Conservation (phyloP, 805 yeast species). For the Ogataea pini region DNA sequence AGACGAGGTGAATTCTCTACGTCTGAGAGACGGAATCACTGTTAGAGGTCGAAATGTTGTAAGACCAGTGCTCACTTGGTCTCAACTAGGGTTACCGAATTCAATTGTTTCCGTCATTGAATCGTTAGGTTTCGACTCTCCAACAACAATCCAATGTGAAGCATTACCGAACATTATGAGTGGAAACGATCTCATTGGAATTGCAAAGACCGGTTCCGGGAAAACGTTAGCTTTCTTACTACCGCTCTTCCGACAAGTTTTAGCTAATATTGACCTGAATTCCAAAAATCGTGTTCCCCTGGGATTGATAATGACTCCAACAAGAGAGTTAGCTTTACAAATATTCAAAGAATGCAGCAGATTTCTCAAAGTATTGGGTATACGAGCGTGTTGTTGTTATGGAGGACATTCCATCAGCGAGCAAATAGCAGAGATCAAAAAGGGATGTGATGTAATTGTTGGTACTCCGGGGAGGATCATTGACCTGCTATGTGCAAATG, state of each 20-base stretch:
- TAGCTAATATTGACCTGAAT: conserved; percentile 53
- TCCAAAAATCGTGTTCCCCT: conserved; percentile 70
- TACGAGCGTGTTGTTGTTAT: conserved; percentile 75
- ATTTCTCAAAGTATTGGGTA: conserved; percentile 51
- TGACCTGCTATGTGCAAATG: conserved; percentile 80
- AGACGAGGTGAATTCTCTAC: conserved; percentile 56
- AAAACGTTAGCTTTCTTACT: conserved; percentile 86
- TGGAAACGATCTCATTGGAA: conserved; percentile 88
- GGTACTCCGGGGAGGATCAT: conserved; percentile 96
- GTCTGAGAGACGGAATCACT: conserved; percentile 65
- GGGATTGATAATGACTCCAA: conserved; percentile 82
- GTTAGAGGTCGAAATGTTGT: conserved; percentile 61
- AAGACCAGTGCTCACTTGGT: conserved; percentile 73
- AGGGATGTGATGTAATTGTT: conserved; percentile 77
- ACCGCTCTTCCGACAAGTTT: conserved; percentile 82
- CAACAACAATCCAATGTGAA: conserved; percentile 90
- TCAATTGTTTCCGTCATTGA: conserved; percentile 54
- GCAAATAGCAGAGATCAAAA: conserved; percentile 78
- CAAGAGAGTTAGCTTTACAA: conserved; percentile 89
- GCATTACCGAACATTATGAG: conserved; percentile 88
- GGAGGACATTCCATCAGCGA: conserved; percentile 85
- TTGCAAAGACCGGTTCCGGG: conserved; percentile 97
- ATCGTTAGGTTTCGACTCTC: conserved; percentile 52
- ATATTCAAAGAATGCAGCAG: conserved; percentile 65
- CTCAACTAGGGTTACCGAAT: conserved; percentile 75